Evolutionary conservation across 129 eudicot species (phyloP), one percentile per base, ranked within the genome.

Genomic region (Artemisia argyi): DNA sequence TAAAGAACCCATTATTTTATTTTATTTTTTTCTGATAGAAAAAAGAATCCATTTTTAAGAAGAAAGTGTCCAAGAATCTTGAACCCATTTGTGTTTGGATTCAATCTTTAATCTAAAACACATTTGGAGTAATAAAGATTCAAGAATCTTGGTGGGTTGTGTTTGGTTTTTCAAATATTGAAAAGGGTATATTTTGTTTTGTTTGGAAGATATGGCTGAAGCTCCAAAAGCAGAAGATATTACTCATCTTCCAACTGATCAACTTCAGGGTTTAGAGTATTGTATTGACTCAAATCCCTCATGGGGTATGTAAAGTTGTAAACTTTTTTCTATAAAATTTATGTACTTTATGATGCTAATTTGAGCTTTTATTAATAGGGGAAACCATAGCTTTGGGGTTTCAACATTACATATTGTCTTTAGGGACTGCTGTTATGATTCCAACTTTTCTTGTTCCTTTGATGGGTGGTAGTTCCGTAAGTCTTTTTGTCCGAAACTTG

Each of bases 361-460:
- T 61, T 70, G 60, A 70, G 24, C 39, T 70, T 70, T 39, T 35
- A 42, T 70, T 77, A 20, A 42, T 75, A 95, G 99, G 91, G 81
- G 99, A 95, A 71, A 86, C 96, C 8, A 83, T 91, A 68, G 94
- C 90, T 30, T 75, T 95, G 79, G 99, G 99, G 51, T 95, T 95
- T 83, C 99, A 95, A 42, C 97, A 95, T 73, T 95, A 95, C 78
- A 90, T 95, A 49, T 74, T 95, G 89, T 84, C 99, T 14, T 82
- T 95, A 76, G 99, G 99, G 79, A 95, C 99, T 72, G 96, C 99
- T 7, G 99, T 95, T 19, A 95, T 95, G 99, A 95, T 95, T 74
- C 99, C 99, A 14, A 63, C 96, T 8, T 88, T 95, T 82, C 97
- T 95, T 54, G 97, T 95, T 76, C 96, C 97, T 62, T 78, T 86